These are phyloP conservation scores for Cadophora gregata DNA, from an alignment of 2,329 filamentous ascomycete species.

Conservation along the genomic window DNA sequence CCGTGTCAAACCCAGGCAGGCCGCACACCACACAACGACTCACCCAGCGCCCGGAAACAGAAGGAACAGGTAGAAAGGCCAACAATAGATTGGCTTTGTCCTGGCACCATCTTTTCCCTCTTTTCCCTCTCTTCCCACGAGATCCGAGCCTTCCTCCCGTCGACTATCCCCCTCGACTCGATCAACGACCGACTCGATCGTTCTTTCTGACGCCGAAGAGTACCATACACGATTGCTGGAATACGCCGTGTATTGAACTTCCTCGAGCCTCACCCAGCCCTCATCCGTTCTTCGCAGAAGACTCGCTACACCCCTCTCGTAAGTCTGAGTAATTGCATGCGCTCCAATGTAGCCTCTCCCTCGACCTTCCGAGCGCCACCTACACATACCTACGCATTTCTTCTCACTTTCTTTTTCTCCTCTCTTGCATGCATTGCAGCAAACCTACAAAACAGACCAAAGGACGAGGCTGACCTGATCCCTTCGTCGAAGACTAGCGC, in stretches of 20 bases:
- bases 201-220: slow-evolving; percentile 21
- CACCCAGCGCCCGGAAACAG: slow-evolving; percentile 25
- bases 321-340: slow-evolving; percentile 32
- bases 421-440: slow-evolving; percentile 15
- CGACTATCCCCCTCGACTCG: slow-evolving; percentile 21
- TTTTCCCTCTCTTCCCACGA: slow-evolving; percentile 24
- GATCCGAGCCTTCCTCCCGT: slow-evolving; percentile 18
- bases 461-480: slow-evolving; percentile 36
- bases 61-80: slow-evolving; percentile 42
- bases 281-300: slow-evolving; percentile 19
- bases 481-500: slow-evolving; percentile 28
- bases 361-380: slow-evolving; percentile 24
- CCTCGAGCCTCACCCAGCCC: slow-evolving; percentile 11
- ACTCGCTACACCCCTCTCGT: slow-evolving; percentile 32
- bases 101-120: slow-evolving; percentile 36
- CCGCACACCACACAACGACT: slow-evolving; percentile 14
- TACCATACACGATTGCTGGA: slow-evolving; percentile 39
- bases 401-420: slow-evolving; percentile 17
- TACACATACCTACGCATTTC: slow-evolving; percentile 24
- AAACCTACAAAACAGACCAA: background rate
- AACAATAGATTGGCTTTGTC: slow-evolving; percentile 36
- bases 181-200: slow-evolving; percentile 6
- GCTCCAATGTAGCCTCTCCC: slow-evolving; percentile 24
- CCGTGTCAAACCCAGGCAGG: slow-evolving; percentile 12
- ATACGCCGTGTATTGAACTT: slow-evolving; percentile 40